Evolutionary conservation across 1,139 yeast species (phyloP).

Genomic region (Candida buenavistaensis): DNA sequence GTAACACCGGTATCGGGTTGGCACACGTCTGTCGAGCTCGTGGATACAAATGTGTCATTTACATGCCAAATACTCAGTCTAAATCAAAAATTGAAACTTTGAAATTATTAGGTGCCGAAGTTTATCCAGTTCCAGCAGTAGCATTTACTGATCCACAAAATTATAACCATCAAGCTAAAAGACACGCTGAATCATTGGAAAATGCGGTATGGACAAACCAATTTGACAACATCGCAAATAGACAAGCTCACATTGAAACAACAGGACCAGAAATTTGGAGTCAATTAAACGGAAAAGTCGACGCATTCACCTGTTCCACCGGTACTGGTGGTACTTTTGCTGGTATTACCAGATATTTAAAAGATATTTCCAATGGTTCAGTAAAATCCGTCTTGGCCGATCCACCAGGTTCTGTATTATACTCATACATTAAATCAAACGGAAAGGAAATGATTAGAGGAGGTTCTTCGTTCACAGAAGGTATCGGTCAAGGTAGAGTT

Average conservation of each 20-base stretch:
- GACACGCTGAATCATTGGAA: conserved; percentile 71
- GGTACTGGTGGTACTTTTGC: conserved; percentile 94
- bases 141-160: conserved; percentile 79
- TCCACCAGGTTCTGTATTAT: conserved; percentile 89
- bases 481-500: conserved; percentile 93
- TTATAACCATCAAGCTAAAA: conserved; percentile 80
- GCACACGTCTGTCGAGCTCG: conserved; percentile 85
- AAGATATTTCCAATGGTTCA: conserved; percentile 57
- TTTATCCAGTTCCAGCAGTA: conserved; percentile 87
- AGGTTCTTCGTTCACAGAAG: conserved; percentile 90
- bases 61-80: conserved; percentile 89
- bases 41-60: conserved; percentile 81
- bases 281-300: conserved; percentile 78
- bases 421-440: conserved; percentile 69
- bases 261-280: conserved; percentile 93
- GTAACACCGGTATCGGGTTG: conserved; percentile 85
- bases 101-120: conserved; percentile 78
- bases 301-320: conserved; percentile 84
- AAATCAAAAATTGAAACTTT: conserved; percentile 74
- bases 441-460: conserved; percentile 63
- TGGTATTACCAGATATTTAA: conserved; percentile 74
- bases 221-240: conserved; percentile 81
- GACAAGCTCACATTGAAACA: conserved; percentile 86
- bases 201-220: conserved; percentile 94
- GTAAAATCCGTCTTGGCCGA: conserved; percentile 76